Percentiles rank a stretch among this genome's conserved stretches.
Conservation (phyloP, 169 alveolate genomes). For the Plasmodium cynomolgi region DNA sequence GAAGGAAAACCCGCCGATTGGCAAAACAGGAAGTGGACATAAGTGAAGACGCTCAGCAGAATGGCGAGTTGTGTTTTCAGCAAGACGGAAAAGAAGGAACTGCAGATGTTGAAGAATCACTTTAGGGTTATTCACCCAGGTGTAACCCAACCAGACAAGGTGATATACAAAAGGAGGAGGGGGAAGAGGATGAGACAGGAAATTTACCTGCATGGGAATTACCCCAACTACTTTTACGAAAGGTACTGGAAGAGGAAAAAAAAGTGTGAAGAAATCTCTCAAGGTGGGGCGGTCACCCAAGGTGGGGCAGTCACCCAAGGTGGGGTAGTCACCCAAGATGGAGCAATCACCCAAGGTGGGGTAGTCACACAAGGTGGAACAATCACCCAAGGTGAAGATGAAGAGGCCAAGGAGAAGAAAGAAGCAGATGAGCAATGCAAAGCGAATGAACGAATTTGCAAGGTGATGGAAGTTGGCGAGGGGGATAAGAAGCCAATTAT, state of each 20-base stretch:
- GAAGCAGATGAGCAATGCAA: not conserved
- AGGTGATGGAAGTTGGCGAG: not conserved
- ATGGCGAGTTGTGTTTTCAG: constrained; percentile 35
- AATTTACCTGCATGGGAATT: constrained; percentile 33
- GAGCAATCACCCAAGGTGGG: no score
- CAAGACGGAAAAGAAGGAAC: not conserved
- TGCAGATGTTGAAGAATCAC: not conserved
- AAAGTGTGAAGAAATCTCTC: not conserved
- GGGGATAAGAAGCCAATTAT: not conserved
- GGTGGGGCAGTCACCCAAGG: not conserved
- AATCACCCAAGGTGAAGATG: not conserved
- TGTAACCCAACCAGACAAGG: not conserved
- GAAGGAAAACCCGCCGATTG: not conserved
- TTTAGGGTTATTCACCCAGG: not conserved
- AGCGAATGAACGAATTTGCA: not conserved
- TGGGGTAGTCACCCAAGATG: not conserved
- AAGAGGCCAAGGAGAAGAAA: not conserved
- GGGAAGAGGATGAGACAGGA: not conserved
- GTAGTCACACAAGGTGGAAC: no score
- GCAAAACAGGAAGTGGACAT: not conserved
- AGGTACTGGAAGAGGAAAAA: constrained; percentile 16
- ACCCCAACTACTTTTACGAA: constrained; percentile 31
- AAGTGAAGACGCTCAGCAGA: not conserved
- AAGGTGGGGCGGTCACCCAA: not conserved
- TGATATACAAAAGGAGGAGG: not conserved